Conservation (phyloP, 139 green algal genomes). For the Chlamydomonas sp. region DNA sequence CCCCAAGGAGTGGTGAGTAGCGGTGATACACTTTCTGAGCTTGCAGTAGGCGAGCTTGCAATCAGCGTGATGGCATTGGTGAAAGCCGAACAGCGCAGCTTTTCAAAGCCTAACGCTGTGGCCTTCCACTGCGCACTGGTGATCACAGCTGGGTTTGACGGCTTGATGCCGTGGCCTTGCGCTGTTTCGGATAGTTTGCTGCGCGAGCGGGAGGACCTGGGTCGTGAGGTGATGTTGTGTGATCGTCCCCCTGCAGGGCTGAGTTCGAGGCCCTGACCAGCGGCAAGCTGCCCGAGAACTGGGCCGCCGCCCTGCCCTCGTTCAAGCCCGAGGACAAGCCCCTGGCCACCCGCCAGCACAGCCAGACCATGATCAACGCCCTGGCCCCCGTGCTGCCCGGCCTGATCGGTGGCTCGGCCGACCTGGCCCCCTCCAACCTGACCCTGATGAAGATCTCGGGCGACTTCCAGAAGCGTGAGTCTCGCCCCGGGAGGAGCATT, state of each 20-base stretch:
- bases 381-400: conserved; percentile 92
- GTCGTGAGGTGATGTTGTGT: not conserved
- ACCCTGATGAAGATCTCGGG: conserved; percentile 97
- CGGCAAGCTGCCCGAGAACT: conserved; percentile 86
- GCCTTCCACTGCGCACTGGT: no score
- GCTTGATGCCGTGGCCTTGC: no score
- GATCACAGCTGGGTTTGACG: no score
- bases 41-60: no score
- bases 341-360: conserved; percentile 96
- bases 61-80: no score
- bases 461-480: conserved; percentile 97
- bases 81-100: no score
- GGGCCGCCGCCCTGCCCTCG: conserved; percentile 88
- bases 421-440: conserved; percentile 99
- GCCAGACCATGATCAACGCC: conserved; percentile 96
- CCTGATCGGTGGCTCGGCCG: conserved; percentile 95
- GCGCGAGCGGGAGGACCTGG: no score
- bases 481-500: not conserved
- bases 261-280: conserved; percentile 89
- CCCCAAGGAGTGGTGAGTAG: conserved; percentile 71
- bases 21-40: no score
- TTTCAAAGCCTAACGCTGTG: no score
- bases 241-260: conserved; percentile 13
- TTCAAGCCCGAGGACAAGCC: conserved; percentile 95
- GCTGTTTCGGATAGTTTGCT: no score